These are phyloP conservation scores for Pluteus cervinus DNA, from an alignment of 768 basidiomycete genomes.

Conservation along the genomic window DNA sequence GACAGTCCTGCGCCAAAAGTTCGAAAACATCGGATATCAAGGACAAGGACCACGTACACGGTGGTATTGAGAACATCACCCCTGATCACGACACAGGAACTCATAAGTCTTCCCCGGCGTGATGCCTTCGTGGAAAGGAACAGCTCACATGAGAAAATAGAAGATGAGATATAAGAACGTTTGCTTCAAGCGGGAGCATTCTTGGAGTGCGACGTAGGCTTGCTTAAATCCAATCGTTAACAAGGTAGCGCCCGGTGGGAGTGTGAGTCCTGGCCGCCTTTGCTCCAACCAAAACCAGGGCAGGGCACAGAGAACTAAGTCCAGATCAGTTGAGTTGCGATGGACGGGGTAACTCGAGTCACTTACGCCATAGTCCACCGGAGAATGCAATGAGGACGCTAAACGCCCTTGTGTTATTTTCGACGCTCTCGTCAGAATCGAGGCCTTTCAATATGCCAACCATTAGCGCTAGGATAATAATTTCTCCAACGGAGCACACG, in stretches of 20 bases:
- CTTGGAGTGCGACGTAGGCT: conserved; percentile 51
- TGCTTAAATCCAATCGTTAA: conserved; percentile 66
- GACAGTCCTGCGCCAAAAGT: conserved; percentile 44
- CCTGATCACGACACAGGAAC: no score
- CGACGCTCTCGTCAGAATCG: conserved; percentile 50
- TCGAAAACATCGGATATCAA: background rate
- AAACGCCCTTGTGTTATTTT: conserved; percentile 72
- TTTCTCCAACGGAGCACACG: conserved; percentile 63
- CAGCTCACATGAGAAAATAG: conserved; percentile 66
- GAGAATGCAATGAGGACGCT: conserved; percentile 75
- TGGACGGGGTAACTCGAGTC: background rate
- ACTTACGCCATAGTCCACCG: conserved; percentile 69
- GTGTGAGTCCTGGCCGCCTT: conserved; percentile 54
- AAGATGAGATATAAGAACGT: conserved; percentile 71
- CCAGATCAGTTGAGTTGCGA: background rate
- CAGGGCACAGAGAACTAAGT: conserved; percentile 53
- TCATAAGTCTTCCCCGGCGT: no score
- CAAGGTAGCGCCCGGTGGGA: conserved; percentile 50
- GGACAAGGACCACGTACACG: conserved; percentile 39
- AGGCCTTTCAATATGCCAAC: conserved; percentile 69
- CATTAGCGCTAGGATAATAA: conserved; percentile 65
- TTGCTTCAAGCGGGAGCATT: conserved; percentile 65
- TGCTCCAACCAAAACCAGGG: conserved; percentile 75
- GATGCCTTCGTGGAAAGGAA: background rate
- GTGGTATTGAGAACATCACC: conserved; percentile 73